phyloP scores from a whole-genome alignment of 768 basidiomycete species.

The Tylopilus felleus region DNA sequence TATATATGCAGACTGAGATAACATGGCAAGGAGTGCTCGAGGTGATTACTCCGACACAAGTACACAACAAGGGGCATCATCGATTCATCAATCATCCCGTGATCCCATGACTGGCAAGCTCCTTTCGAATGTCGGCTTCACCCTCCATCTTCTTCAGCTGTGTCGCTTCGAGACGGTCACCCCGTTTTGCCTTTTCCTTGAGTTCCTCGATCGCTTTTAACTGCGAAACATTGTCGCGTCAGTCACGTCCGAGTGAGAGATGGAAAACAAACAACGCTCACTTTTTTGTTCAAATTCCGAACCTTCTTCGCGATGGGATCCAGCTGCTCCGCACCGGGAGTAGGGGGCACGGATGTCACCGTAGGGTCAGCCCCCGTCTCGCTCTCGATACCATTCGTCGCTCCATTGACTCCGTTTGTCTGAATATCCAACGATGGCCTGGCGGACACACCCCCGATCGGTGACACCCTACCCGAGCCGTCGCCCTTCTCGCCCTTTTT shows the following conservation, averaged over 20 bases:
- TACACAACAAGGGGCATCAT: not conserved
- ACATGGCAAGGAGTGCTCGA: not conserved
- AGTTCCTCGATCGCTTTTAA: slow-evolving; percentile 98
- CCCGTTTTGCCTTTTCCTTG: slow-evolving; percentile 85
- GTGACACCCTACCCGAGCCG: slow-evolving; percentile 30
- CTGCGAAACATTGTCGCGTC: slow-evolving; percentile 37
- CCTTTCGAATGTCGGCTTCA: slow-evolving; percentile 79
- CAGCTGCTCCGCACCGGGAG: slow-evolving; percentile 56
- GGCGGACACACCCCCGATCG: slow-evolving; percentile 22
- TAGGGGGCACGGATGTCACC: slow-evolving; percentile 41
- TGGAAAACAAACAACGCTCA: slow-evolving; percentile 21
- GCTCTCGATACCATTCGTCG: slow-evolving; percentile 16
- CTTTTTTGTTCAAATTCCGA: slow-evolving; percentile 95
- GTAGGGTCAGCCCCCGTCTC: slow-evolving; percentile 7
- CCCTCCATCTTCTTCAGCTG: slow-evolving; percentile 97
- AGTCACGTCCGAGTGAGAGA: not conserved
- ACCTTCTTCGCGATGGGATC: slow-evolving; percentile 90
- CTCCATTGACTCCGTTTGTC: slow-evolving; percentile 23
- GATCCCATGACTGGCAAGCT: slow-evolving; percentile 50
- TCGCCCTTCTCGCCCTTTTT: slow-evolving; percentile 40
- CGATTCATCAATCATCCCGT: slow-evolving; percentile 12
- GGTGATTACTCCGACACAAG: not conserved
- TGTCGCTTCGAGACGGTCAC: slow-evolving; percentile 90
- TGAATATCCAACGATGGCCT: slow-evolving; percentile 38
- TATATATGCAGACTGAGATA: not conserved